Percentiles rank a stretch among this genome's conserved stretches.
These are phyloP conservation scores for Colletotrichum shisoi DNA, from an alignment of 2,329 filamentous ascomycete genomes.

Conservation along the genomic window DNA sequence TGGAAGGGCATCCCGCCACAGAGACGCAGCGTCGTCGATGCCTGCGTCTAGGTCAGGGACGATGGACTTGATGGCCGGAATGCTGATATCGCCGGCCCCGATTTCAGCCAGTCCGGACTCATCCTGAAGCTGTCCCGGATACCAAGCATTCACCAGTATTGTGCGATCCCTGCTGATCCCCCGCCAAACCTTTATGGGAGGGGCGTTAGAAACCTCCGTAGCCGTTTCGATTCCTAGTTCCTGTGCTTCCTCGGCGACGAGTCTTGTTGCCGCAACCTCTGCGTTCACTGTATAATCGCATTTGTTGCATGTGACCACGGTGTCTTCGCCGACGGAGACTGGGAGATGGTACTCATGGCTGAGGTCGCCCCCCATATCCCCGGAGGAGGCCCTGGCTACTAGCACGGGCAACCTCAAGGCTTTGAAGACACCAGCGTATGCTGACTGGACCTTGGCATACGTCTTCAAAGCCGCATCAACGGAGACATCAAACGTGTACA, in stretches of 20 bases:
- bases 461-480: slow-evolving; percentile 75
- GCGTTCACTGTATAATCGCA: slow-evolving; percentile 87
- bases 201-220: slow-evolving; percentile 43
- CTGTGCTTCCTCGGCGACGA: neutral
- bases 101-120: neutral
- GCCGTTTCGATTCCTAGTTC: slow-evolving; percentile 31
- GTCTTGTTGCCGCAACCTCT: slow-evolving; percentile 71
- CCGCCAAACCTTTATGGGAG: slow-evolving; percentile 61
- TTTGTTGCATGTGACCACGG: slow-evolving; percentile 74
- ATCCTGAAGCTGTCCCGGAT: slow-evolving; percentile 50
- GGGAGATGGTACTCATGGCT: slow-evolving; percentile 96
- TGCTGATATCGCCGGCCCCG: slow-evolving; percentile 52
- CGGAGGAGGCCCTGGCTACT: slow-evolving; percentile 88
- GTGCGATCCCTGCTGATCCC: slow-evolving; percentile 73
- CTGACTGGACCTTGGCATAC: slow-evolving; percentile 75
- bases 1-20: slow-evolving; percentile 57
- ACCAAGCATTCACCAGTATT: slow-evolving; percentile 75
- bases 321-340: slow-evolving; percentile 82
- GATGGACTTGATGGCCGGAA: slow-evolving; percentile 69
- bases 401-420: slow-evolving; percentile 85
- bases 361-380: slow-evolving; percentile 91
- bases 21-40: slow-evolving; percentile 65
- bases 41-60: slow-evolving; percentile 75
- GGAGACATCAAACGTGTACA: slow-evolving; percentile 90
- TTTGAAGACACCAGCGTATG: slow-evolving; percentile 80